Evolutionary conservation across 495 filamentous ascomycete species (phyloP).

Genomic region (Penicillium antarcticum): DNA sequence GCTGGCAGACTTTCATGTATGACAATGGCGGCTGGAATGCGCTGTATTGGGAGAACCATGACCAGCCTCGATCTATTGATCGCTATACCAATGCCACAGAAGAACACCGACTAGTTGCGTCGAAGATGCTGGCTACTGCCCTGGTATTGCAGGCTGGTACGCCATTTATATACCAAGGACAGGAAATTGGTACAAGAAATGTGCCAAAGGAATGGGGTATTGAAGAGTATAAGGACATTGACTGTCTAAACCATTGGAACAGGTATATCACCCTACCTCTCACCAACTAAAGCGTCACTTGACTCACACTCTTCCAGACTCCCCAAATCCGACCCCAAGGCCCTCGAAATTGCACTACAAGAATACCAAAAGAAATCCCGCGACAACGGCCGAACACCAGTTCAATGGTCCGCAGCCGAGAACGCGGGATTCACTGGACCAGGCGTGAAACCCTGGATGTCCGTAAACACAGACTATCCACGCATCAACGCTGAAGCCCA

Average conservation of each 20-base stretch:
- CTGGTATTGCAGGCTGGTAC: conserved; percentile 61
- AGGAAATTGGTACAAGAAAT: conserved; percentile 76
- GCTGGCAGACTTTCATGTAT: conserved; percentile 68
- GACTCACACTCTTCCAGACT: conserved; percentile 20
- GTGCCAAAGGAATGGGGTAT: conserved; percentile 62
- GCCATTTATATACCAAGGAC: conserved; percentile 72
- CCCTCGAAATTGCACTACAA: conserved; percentile 29
- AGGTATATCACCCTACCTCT: conserved; percentile 21
- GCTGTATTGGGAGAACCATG: conserved; percentile 72
- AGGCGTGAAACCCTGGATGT: conserved; percentile 59
- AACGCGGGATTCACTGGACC: conserved; percentile 53
- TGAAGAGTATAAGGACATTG: conserved; percentile 69
- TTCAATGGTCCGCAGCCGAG: conserved; percentile 47
- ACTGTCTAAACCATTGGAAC: conserved; percentile 62
- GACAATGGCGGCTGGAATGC: conserved; percentile 70
- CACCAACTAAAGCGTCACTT: too few species aligned
- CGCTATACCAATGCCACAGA: conserved; percentile 53
- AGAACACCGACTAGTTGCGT: conserved; percentile 40
- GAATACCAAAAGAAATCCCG: conserved; percentile 51
- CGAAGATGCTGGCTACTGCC: conserved; percentile 63
- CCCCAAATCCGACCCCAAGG: conserved; percentile 31
- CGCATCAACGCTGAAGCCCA: conserved; percentile 51
- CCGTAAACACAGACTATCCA: conserved; percentile 51
- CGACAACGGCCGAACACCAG: conserved; percentile 55
- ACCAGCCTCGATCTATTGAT: conserved; percentile 62